Evolutionary conservation across 352 stramenopile genomes (phyloP), one percentile per base, ranked within the genome.

Genomic region (Phytophthora litchii): DNA sequence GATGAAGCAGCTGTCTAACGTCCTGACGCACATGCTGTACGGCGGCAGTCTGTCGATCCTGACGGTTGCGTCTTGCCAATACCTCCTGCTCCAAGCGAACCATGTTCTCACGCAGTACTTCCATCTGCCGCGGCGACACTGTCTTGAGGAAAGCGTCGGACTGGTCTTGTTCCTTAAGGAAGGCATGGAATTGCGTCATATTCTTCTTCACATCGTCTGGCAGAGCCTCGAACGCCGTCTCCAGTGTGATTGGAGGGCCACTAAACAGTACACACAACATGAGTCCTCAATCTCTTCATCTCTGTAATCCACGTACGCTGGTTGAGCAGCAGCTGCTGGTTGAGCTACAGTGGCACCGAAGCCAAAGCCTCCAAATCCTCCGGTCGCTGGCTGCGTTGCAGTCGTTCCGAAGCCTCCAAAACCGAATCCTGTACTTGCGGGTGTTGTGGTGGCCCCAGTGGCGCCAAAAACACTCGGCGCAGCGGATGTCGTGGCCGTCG

Each of bases 171-270:
- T 88, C 78, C 45, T 89, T 89, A 0, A 94, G 54, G 48, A 87
- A 89, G 25, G 71, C 59, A 55, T 91, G 78, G 44, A 94, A 94
- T 47, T 83, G 80, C 25, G 70, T 74, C 53, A 94, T 84, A 50
- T 91, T 91, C 59, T 80, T 83, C 66, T 91, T 82, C 6, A 94
- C 74, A 32, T 92, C 83, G 0, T 72, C 72, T 1, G 85, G 83
- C 13, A 94, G 69, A 17, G 61, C 49, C 35, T 92, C 85, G 27
- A 92, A 92, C 17, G 65, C 69, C 32, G 83, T 94, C 53, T 94
- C 85, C 21, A 94, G 49, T 23, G 83, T 88, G 32, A 94, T 86
- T 2, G 75, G 59, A 27, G 79, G 69, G 9, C 49, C 54, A 34
- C 70, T 63, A 41, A 36, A 46, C 32, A 20, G 41, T 29, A 66